Evolutionary conservation across 2,329 filamentous ascomycete species (phyloP), one percentile per base, ranked within the genome.

Genomic region (Elsinoe arachidis): DNA sequence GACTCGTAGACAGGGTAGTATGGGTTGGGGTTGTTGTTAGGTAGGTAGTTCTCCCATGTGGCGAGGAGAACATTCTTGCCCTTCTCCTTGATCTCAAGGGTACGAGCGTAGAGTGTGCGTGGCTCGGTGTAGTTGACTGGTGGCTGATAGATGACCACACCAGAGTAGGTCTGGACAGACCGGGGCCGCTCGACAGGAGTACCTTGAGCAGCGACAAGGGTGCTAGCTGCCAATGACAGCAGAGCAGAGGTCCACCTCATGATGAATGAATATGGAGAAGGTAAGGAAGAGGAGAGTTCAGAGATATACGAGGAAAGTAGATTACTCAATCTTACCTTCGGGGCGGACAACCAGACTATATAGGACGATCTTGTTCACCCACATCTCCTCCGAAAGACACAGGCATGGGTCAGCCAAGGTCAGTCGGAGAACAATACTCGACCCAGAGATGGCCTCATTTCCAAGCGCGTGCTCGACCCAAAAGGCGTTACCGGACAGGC

Each of bases 21-120:
- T 9, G 67, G 60, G 70, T 68, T 49, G 61, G 65, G n/a, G 67
- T 74, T 55, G 68, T 73, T 65, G 73, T 76, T 38, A 68, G 77
- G 51, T 68, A 75, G 57, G 66, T 80, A 80, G 65, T 80, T 79
- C 61, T 80, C 78, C 77, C 78, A 81, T 21, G 78, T 80, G 10
- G 76, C 74, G 9, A 80, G 73, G 2, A 81, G 66, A 2, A 61
- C 61, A 43, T 63, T 61, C 41, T 69, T 67, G 15, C 49, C 49
- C 7, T 55, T 57, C 35, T 64, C 63, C 15, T 73, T 67, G 54
- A 77, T 68, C 46, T 78, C 70, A 4, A 73, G 61, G 15, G 74
- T 77, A 30, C 78, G 76, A 2, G 78, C 78, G 63, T 81, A 81
- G 11, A 80, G 71, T 0, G 75, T 76, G 12, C 78, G 71, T 33